Conservation (phyloP, 371 early-diverging fungal genomes). For the Actinomucor elegans region DNA sequence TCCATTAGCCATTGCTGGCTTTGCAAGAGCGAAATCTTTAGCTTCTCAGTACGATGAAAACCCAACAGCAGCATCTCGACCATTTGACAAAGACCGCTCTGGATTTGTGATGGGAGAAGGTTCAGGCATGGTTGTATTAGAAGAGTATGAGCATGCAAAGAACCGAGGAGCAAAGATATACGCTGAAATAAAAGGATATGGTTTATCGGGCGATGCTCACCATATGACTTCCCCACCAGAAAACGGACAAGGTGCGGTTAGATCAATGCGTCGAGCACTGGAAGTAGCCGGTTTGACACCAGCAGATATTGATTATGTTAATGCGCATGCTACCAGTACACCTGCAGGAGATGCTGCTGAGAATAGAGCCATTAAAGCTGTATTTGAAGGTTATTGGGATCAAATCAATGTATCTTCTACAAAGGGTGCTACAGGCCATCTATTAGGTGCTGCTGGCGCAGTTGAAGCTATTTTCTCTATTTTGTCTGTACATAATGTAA, state of each 20-base stretch:
- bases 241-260: constrained; percentile 83
- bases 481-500: constrained; percentile 68
- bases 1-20: constrained; percentile 89
- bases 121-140: constrained; percentile 88
- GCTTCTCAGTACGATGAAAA: constrained; percentile 74
- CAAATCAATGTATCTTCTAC: constrained; percentile 81
- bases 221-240: constrained; percentile 93
- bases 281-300: constrained; percentile 58
- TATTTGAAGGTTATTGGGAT: constrained; percentile 65
- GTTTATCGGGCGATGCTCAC: constrained; percentile 89
- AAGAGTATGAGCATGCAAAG: constrained; percentile 89
- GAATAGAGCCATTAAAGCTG: constrained; percentile 73
- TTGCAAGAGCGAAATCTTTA: constrained; percentile 86
- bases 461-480: constrained; percentile 92
- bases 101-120: constrained; percentile 98
- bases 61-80: constrained; percentile 81
- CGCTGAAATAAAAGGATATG: constrained; percentile 89
- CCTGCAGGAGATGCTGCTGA: constrained; percentile 78
- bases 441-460: constrained; percentile 94
- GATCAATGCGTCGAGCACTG: constrained; percentile 85
- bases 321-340: constrained; percentile 97
- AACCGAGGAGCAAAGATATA: constrained; percentile 85
- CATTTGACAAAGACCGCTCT: constrained; percentile 84
- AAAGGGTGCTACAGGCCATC: constrained; percentile 91
- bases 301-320: constrained; percentile 81